Evolutionary conservation across 1,139 yeast species (phyloP), one percentile per base, ranked within the genome.

Genomic region (Suhomyces guaymorum): DNA sequence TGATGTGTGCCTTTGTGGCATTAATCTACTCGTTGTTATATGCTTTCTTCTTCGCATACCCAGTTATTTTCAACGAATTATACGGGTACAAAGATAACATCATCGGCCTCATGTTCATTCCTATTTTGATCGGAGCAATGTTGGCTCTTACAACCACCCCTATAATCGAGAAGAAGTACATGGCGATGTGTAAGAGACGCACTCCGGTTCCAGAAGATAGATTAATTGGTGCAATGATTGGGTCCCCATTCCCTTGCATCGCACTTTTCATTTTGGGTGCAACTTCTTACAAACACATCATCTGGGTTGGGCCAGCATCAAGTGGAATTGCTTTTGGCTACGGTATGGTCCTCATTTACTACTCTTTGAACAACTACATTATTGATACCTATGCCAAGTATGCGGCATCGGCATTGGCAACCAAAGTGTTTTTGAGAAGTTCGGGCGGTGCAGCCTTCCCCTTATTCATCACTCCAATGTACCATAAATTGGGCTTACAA

Each of bases 271-370:
- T 88, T 48, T 69, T 88, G 36, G 97, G 96, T 55, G 95, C 96
- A 13, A 88, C 96, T 4, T 80, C 95, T 0, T 79, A 74, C 51
- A 76, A 83, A 47, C 82, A 80, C 47, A 74, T 88, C 44, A 81
- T 87, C 41, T 88, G 96, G 95, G 96, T 89, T 25, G 96, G 95
- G 16, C 96, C 96, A 11, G 94, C 96, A 6, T 84, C 95, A 16
- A 75, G 95, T 2, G 96, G 96, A 44, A 60, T 88, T 32, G 87
- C 94, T 0, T 87, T 87, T 57, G 96, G 96, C 22, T 87, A 78
- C 53, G 96, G 96, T 42, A 86, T 88, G 95, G 95, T 87, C 37
- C 69, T 88, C 52, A 81, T 87, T 53, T 88, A 87, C 61, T 86
- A 87, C 57, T 84, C 95, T 2, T 73, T 87, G 54, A 88, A 88